A percentile compares a stretch with the other conserved stretches of the same genome.
phyloP scores from a whole-genome alignment of 2,329 filamentous ascomycete genomes.

The Tolypocladium nubicola region DNA sequence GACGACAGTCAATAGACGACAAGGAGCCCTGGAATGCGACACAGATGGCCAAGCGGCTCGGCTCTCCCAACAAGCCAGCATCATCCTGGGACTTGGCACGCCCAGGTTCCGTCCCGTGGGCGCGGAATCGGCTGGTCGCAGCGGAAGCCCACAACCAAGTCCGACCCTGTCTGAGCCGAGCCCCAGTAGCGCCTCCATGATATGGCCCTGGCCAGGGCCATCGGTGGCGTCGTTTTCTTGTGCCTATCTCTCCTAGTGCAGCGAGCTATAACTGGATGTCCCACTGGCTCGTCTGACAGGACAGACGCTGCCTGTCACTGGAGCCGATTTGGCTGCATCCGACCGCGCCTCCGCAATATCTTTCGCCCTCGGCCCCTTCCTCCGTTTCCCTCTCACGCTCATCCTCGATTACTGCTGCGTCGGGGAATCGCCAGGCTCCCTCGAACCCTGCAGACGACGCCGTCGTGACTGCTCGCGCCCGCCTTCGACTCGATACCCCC shows the following conservation, averaged over 20 bases:
- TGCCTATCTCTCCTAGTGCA: neutral
- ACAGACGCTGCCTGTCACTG: neutral
- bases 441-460: neutral
- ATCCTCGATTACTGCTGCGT: neutral
- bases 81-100: neutral
- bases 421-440: neutral
- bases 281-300: neutral
- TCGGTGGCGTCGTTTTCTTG: neutral
- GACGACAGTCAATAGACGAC: neutral
- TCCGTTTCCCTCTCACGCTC: neutral
- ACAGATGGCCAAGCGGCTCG: neutral
- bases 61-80: neutral
- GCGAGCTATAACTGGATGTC: neutral
- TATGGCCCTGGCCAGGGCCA: neutral
- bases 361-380: slow-evolving; percentile 1
- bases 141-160: neutral
- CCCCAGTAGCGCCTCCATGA: neutral
- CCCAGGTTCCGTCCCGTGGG: neutral
- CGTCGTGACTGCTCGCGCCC: neutral
- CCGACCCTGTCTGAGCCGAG: neutral
- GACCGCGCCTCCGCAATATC: neutral
- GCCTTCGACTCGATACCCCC: neutral
- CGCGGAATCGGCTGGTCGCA: neutral
- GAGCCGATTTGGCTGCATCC: neutral
- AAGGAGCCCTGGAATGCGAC: neutral